Conservation (phyloP, 2,329 filamentous ascomycete species). For the Dryadomyces quercivorus region DNA sequence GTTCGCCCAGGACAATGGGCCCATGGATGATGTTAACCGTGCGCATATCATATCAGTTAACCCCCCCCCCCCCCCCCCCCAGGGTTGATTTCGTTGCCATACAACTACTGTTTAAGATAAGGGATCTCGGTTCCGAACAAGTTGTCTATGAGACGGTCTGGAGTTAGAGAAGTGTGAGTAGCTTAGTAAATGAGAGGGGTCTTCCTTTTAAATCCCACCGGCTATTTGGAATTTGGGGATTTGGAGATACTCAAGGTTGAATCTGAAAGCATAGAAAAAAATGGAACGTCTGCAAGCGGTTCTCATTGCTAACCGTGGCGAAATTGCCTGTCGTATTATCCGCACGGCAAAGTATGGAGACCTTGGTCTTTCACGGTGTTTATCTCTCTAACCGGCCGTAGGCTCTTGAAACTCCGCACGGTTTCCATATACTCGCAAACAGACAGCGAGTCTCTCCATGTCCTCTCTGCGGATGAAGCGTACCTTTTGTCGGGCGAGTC, state of each 20-base stretch:
- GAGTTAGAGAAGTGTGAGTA: too few species aligned
- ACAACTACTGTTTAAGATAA: too few species aligned
- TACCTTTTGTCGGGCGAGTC: slow-evolving; percentile 11
- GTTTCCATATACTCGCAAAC: slow-evolving; percentile 12
- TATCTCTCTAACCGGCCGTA: neutral
- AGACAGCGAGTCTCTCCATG: slow-evolving; percentile 13
- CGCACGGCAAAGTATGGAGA: neutral
- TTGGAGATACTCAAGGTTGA: neutral
- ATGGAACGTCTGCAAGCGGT: neutral
- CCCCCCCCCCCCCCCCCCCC: too few species aligned
- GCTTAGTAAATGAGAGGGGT: too few species aligned
- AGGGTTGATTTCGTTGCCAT: too few species aligned
- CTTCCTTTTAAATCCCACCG: too few species aligned
- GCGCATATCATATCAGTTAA: too few species aligned
- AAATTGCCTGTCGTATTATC: slow-evolving; percentile 16
- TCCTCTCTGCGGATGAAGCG: slow-evolving; percentile 11
- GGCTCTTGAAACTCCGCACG: neutral
- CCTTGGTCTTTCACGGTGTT: slow-evolving; percentile 1
- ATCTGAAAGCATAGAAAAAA: neutral
- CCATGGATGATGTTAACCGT: too few species aligned
- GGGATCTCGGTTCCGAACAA: too few species aligned
- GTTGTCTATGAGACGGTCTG: too few species aligned
- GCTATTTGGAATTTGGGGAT: too few species aligned
- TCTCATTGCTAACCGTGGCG: slow-evolving; percentile 17
- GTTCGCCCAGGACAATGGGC: too few species aligned